Evolutionary conservation across 306 rosid genomes (phyloP), one percentile per base, ranked within the genome.

Genomic region (Vigna trinervia): DNA sequence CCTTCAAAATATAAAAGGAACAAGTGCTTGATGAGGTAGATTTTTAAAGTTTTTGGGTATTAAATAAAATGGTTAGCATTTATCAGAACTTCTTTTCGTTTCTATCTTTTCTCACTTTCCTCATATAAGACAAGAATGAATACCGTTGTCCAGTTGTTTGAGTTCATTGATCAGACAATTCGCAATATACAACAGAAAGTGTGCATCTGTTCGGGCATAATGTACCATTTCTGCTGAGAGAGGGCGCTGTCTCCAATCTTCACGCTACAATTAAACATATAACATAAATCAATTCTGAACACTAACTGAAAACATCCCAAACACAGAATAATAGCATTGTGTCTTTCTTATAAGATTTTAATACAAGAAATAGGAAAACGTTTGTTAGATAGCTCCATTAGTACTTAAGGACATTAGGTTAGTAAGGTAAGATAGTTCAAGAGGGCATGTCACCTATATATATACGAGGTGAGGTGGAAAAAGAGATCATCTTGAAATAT

Each of bases 191-290:
- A 95, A 73, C 73, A 94, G 86, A 84, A 92, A 94, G 86, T 89
- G 98, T 50, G 98, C 97, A 88, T 94, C 98, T 66, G 93, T 87
- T 69, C 86, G 91, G 78, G 97, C 98, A 86, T 95, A 92, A 12
- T 88, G 86, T 76, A 90, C 86, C 98, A 92, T 92, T 85, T 90
- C 97, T 28, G 47, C 76, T 17, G 97, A 84, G 67, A 95, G 87
- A 74, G 97, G 98, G 30, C 98, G 96, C 65, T 88, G 96, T 71
- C 98, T 90, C 98, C 98, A 95, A 67, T 95, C 97, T 92, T 90
- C 98, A 61, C 97, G 96, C 98, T 92, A 80, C 81, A 83, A 86
- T 78, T 60, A 71, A 74, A 73, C 59, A 69, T 41, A 60, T 32
- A 78, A 64, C 23, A 69, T 23, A 53, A 51, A 69, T 61, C 15